Percentiles rank a stretch among this genome's conserved stretches.
Evolutionary conservation across 495 filamentous ascomycete species (phyloP).

Genomic region (Choiromyces venosus): DNA sequence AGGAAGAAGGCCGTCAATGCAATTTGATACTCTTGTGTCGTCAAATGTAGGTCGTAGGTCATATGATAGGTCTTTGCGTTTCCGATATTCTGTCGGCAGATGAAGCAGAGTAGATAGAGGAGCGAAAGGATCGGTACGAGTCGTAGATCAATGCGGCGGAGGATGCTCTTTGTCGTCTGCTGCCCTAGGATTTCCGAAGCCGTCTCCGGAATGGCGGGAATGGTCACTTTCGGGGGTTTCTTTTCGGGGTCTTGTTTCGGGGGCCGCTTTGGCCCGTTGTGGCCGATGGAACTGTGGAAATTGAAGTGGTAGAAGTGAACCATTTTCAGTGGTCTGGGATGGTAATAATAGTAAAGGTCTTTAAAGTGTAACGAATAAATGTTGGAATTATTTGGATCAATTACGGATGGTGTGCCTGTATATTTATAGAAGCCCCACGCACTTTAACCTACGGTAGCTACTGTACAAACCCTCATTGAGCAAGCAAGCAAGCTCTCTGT

Average conservation of each 20-base stretch:
- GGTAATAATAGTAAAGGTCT: background rate
- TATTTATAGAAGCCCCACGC: background rate
- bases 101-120: slow-evolving; percentile 39
- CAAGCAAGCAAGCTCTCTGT: background rate
- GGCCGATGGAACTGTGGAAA: slow-evolving; percentile 21
- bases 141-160: slow-evolving; percentile 34
- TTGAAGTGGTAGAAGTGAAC: background rate
- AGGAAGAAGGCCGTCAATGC: slow-evolving; percentile 38
- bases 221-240: background rate
- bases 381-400: background rate
- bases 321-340: background rate
- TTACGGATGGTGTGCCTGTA: background rate
- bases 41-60: slow-evolving; percentile 22
- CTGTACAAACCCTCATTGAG: background rate
- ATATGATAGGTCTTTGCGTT: slow-evolving; percentile 41
- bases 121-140: slow-evolving; percentile 36
- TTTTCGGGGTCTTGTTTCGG: slow-evolving; percentile 7
- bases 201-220: background rate
- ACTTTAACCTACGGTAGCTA: background rate
- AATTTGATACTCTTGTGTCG: slow-evolving; percentile 29
- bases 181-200: background rate
- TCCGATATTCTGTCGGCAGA: slow-evolving; percentile 38
- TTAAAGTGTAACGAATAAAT: background rate
- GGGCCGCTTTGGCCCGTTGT: slow-evolving; percentile 15
- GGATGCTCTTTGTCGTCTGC: slow-evolving; percentile 4